A percentile compares a stretch with the other conserved stretches of the same genome.
phyloP scores from a whole-genome alignment of 371 early-diverging fungal species.

The Rhizopus microsporus region DNA sequence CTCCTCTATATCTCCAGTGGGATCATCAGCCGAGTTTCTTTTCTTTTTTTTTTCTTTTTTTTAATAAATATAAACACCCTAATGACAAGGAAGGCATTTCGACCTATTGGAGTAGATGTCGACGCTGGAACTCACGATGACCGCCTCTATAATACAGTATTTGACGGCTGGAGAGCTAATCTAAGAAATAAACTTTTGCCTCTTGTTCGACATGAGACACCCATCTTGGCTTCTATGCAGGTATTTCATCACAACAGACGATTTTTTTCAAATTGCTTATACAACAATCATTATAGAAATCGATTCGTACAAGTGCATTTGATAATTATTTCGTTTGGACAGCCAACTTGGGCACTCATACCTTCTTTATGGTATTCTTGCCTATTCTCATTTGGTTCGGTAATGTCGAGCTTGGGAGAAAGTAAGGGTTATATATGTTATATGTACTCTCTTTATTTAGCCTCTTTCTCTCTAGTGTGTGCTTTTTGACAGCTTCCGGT shows the following conservation, averaged over 20 bases:
- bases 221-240: conserved; percentile 58
- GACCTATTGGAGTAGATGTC: conserved; percentile 35
- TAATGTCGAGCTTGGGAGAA: conserved; percentile 55
- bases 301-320: conserved; percentile 47
- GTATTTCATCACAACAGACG: conserved; percentile 26
- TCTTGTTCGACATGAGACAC: conserved; percentile 56
- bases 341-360: conserved; percentile 72
- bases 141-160: conserved; percentile 46
- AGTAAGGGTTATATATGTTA: conserved; percentile 30
- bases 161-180: conserved; percentile 47
- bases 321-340: conserved; percentile 66
- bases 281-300: conserved; percentile 22
- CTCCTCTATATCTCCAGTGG: neutral
- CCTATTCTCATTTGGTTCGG: conserved; percentile 78
- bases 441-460: neutral
- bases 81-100: conserved; percentile 44
- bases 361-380: conserved; percentile 70
- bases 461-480: conserved; percentile 31
- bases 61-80: neutral
- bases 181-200: conserved; percentile 56
- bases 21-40: neutral
- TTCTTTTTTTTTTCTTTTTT: conserved; percentile 9
- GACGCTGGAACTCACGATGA: conserved; percentile 56
- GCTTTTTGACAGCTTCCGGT: conserved; percentile 58
- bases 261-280: neutral